phyloP scores from a whole-genome alignment of 2,329 filamentous ascomycete genomes.

The Aspergillus quadricinctus region DNA sequence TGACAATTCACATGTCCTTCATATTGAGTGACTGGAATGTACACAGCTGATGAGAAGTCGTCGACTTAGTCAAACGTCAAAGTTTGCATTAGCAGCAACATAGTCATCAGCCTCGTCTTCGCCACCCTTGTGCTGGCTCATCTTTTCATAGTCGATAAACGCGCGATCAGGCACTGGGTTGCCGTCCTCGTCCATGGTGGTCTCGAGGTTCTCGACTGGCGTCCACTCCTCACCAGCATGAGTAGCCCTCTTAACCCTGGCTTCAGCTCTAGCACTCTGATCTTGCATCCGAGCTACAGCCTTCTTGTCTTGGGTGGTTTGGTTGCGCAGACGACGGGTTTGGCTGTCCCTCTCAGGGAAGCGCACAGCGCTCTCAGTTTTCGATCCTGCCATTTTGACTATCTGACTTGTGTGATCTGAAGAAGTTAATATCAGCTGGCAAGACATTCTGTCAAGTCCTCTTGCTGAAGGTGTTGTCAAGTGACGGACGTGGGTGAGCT shows the following conservation, averaged over 20 bases:
- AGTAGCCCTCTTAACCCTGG: neutral
- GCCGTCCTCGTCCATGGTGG: conserved; percentile 28
- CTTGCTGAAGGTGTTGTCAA: neutral
- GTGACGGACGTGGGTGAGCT: neutral
- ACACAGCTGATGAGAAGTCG: neutral
- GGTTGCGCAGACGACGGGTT: conserved; percentile 17
- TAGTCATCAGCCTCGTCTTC: conserved; percentile 27
- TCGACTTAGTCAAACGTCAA: conserved; percentile 27
- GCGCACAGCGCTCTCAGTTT: conserved; percentile 22
- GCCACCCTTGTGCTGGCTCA: conserved; percentile 10
- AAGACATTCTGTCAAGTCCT: neutral
- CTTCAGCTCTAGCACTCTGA: conserved; percentile 2
- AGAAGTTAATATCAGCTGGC: neutral
- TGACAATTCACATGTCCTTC: neutral
- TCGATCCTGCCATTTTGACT: conserved; percentile 26
- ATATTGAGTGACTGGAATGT: neutral
- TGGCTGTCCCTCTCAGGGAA: conserved; percentile 18
- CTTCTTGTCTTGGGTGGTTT: conserved; percentile 21
- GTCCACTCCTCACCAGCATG: conserved; percentile 12
- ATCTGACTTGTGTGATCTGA: neutral
- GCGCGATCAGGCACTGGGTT: conserved; percentile 29
- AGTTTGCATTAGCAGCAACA: conserved; percentile 28
- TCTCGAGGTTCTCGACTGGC: conserved; percentile 26
- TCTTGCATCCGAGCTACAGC: conserved; percentile 11
- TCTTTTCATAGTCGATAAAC: conserved; percentile 20